phyloP scores from a whole-genome alignment of 2,329 filamentous ascomycete species.

The Penicillium sp. region DNA sequence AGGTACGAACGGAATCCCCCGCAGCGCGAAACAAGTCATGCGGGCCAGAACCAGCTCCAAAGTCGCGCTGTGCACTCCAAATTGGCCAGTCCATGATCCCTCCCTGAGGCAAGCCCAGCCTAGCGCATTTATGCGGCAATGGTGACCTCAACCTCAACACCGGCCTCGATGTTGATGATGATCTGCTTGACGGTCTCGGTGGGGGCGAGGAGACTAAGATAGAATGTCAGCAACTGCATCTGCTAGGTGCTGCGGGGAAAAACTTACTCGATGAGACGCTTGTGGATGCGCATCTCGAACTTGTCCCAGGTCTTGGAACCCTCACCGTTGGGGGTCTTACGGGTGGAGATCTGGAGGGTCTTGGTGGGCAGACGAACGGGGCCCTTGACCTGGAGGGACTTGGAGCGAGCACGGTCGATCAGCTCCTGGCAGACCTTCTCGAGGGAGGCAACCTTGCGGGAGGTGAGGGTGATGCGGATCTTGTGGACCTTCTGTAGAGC shows the following conservation, averaged over 20 bases:
- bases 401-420: conserved; percentile 96
- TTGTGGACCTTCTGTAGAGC: conserved; percentile 78
- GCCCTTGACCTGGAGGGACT: conserved; percentile 98
- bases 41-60: conserved; percentile 18
- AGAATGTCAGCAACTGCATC: conserved; percentile 15
- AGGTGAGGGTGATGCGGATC: conserved; percentile 97
- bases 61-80: conserved; percentile 20
- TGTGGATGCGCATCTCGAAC: conserved; percentile 99
- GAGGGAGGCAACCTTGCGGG: conserved; percentile 88
- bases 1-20: conserved; percentile 35
- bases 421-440: conserved; percentile 99
- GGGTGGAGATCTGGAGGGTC: conserved; percentile 93
- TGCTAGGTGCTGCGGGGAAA: neutral
- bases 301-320: conserved; percentile 99
- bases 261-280: conserved; percentile 88
- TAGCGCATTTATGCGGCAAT: conserved; percentile 50
- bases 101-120: conserved; percentile 22
- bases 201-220: conserved; percentile 79
- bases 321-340: conserved; percentile 99
- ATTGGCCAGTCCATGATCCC: conserved; percentile 22
- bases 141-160: conserved; percentile 55
- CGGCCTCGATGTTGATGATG: conserved; percentile 56
- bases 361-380: conserved; percentile 97
- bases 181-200: conserved; percentile 70
- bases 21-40: conserved; percentile 17